Base-by-base conservation (phyloP, 768 basidiomycete genomes). In the Multifurca ochricompacta region DNA sequence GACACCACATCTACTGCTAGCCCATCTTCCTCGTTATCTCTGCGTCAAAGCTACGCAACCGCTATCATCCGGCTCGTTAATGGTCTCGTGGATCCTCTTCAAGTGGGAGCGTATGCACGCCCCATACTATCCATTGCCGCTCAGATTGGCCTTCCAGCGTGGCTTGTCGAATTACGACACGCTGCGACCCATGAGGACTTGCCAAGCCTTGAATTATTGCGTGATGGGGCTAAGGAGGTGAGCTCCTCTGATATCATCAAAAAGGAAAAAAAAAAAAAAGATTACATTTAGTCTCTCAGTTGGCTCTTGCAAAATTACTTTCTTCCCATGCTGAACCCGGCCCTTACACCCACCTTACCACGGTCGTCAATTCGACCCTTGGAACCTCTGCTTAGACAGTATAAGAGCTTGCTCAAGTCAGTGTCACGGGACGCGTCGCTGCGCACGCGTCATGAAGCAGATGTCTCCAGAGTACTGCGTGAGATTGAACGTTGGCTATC, bases 121-220 rank as follows among this genome's bases (percentile, higher is more conserved):
- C 86, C 96, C 2, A 97, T 98, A 61, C 81, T 87, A 0, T 81
- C 86, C 36, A 88, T 99, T 58, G 92, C 95, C 1, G 73, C 76
- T 3, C 89, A 94, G 63, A 77, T 99, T 10, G 85, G 86, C 0
- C 73, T 99, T 1, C 95, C 96, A 0, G 70, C 76, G 0, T 93
- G 88, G 85, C 74, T 98, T 9, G 93, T 99, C 11, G 91, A 95
- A 61, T 74, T 98, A 10, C 77, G 96, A 36, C 96, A 98, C 71
- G 90, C 91, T 25, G 90, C 91, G 11, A 99, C 96, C 1, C 96
- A 98, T 64, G 95, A 98, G 64, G 91, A 95, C 56, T 71, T 98
- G 11, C 96, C 95, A 0, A 85, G 85, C 59, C 73, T 97, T 9
- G 81, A 84, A 49, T 68, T 93, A 4, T 74, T 96, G 16, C 78